Evolutionary conservation across 257 asterid species (phyloP), one percentile per base, ranked within the genome.

Genomic region (Solanum gracilifrons): DNA sequence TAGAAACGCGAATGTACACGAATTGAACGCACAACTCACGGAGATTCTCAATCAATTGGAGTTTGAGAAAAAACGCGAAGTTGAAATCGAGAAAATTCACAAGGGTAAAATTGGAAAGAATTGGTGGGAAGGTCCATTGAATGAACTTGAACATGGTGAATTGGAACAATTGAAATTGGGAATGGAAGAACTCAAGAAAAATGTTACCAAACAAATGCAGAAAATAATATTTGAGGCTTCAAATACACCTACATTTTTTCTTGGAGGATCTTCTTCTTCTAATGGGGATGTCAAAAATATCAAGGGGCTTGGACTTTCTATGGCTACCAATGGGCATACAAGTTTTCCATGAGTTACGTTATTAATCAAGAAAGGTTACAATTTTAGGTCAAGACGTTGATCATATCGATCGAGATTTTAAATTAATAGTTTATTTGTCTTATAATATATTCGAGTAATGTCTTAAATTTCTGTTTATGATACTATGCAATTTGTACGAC

Each of bases 51-150:
- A 75, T 41, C 86, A 87, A 68, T 25, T 88, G 83, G 95, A 92
- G 62, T 62, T 41, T 5, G 90, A 90, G 87, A 89, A 86, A 41
- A 87, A 85, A 85, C 87, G 85, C 0, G 89, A 93, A 5, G 92
- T 88, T 60, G 90, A 90, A 66, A 60, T 91, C 0, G 71, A 35
- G 51, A 73, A 86, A 60, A 76, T 90, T 12, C 90, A 93, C 48
- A 88, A 88, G 27, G 92, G 32, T n/a, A 88, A 84, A 46, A 76
- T 68, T 9, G 89, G 85, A 0, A 80, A 79, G 64, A 66, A 90
- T 64, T 92, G 93, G 93, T 91, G 93, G 94, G 94, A 92, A 90
- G 83, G 86, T 13, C 92, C 93, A 1, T 41, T 90, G 41, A 25
- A 51, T 51, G 89, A 87, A 37, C 88, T 91, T 39, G 87, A 88